Evolutionary conservation across 768 basidiomycete species (phyloP), one percentile per base, ranked within the genome.

Genomic region (Leccinum fibrillosum): DNA sequence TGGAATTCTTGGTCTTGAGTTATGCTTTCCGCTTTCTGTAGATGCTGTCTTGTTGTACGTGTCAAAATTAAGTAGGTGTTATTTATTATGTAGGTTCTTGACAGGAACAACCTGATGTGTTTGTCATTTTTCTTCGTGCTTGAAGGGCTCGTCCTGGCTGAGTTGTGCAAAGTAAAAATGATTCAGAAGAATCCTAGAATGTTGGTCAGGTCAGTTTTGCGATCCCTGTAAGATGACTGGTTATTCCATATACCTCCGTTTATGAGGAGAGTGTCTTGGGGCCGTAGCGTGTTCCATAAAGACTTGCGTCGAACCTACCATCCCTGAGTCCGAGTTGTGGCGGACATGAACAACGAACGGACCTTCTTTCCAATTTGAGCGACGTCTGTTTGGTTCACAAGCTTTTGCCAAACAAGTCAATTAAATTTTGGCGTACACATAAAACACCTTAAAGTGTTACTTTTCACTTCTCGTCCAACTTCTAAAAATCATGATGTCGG

Each of bases 401-500:
- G 71, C 63, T 60, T 34, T 69, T 65, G 72, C 69, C 72, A 71
- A 74, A 74, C 63, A 74, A 32, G 13, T 62, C 64, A 61, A 59
- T 56, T 62, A 69, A 70, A 69, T 56, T 71, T 69, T 67, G 64
- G 54, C 34, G 10, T 30, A 7, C 37, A 42, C 30, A 32, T 32
- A 32, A n/a, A 28, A 10, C 37, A n/a, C 32, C 45, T 23, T 13
- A 47, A 21, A 47, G 19, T 12, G 45, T 8, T 23, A 19, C 26
- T 26, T 23, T 32, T 34, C 8, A 34, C 50, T 11, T 32, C 28
- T 34, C 55, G 49, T 47, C 35, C 48, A 48, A 55, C 57, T 3
- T 25, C 11, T 42, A 61, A 57, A 52, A 32, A 17, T n/a, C 44
- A 67, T 56, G 23, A 89, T 89, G 88, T 88, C 86, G 73, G 77